Evolutionary conservation across 805 yeast genomes (phyloP).

Genomic region (Blastobotrys robertii): DNA sequence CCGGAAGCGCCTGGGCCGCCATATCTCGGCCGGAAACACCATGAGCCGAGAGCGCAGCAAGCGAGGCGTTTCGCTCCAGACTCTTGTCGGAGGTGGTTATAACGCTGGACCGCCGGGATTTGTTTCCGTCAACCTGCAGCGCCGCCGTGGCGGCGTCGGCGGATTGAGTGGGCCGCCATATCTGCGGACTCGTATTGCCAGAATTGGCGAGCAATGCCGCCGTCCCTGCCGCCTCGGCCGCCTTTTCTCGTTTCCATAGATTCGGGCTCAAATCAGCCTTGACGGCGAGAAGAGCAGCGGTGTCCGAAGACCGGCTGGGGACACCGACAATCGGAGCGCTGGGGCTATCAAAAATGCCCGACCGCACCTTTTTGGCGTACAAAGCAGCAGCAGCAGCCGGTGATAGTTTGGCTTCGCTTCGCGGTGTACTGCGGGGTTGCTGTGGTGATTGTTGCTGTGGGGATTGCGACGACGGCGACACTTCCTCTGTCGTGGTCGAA

Average conservation of each 20-base stretch:
- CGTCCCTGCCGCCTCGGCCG: constrained; percentile 22
- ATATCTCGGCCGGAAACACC: constrained; percentile 23
- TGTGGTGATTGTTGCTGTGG: constrained; percentile 3
- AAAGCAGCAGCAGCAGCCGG: constrained; percentile 26
- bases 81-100: constrained; percentile 6
- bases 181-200: constrained; percentile 24
- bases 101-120: constrained; percentile 10
- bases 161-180: constrained; percentile 35
- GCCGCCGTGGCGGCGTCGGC: constrained; percentile 49
- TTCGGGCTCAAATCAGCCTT: constrained; percentile 24
- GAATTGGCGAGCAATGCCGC: constrained; percentile 30
- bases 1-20: constrained; percentile 26
- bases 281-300: constrained; percentile 28
- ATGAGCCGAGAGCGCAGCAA: constrained; percentile 26
- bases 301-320: constrained; percentile 21
- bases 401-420: constrained; percentile 2
- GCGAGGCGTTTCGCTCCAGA: constrained; percentile 17
- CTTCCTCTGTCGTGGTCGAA: background rate
- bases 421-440: constrained; percentile 6
- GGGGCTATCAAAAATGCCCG: constrained; percentile 27
- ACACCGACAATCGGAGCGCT: constrained; percentile 31
- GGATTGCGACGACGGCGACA: background rate
- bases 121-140: constrained; percentile 25
- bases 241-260: constrained; percentile 26
- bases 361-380: constrained; percentile 25